Evolutionary conservation across 495 filamentous ascomycete genomes (phyloP), one percentile per base, ranked within the genome.

Genomic region (Xylaria grammica): DNA sequence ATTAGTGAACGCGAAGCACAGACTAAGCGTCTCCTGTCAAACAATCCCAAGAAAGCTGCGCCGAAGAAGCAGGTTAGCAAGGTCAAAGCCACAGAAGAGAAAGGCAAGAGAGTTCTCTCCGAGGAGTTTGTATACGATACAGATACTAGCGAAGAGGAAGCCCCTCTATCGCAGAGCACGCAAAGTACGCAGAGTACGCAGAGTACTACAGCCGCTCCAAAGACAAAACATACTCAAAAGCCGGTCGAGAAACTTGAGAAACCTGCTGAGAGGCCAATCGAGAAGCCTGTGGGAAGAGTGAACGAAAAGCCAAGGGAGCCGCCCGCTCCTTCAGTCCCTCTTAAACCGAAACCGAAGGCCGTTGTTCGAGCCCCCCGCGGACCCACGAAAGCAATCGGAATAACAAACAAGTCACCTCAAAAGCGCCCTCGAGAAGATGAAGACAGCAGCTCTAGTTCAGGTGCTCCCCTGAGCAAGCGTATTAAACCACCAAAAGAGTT

Each of bases 71-170:
- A 80, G 6, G 68, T 69, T 0, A 60, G 70, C 66, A 86, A 86
- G 30, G 62, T 66, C 20, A 76, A 71, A 65, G 55, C 60, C 20
- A 13, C 45, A 13, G 72, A 74, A 29, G 72, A 72, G 22, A 74
- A 74, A 57, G 55, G 61, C 32, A 70, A 63, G 58, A 72, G 65
- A 46, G 69, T 69, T 62, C 67, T 74, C n/a, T 96, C 92, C 1
- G 84, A 87, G 5, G 90, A 94, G 76, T 89, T 89, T 63, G 85
- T 96, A 17, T 78, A 87, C 49, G 87, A 91, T 64, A 94, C 92
- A 0, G 89, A 91, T 67, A 90, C 91, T 19, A 89, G 91, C 13
- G 85, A 87, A 65, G 76, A 83, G 61, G 73, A 80, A 49, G 58
- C 66, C 15, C 67, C 77, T 0, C 65, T 78, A 9, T 75, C 80